phyloP scores from a whole-genome alignment of 371 early-diverging fungal species.

The Mortierella polycephala region DNA sequence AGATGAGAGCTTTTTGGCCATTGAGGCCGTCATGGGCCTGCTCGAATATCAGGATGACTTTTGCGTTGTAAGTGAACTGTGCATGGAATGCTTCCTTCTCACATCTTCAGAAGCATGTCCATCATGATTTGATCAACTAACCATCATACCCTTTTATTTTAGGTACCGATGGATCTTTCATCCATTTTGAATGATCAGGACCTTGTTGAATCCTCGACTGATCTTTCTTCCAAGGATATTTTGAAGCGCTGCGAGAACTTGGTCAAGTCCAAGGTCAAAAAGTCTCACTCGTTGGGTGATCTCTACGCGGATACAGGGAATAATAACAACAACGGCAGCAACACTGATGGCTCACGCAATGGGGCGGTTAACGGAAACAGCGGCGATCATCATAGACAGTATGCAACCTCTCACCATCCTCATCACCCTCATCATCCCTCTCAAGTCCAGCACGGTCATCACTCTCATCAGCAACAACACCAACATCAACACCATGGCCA shows the following conservation, averaged over 20 bases:
- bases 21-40: conserved; percentile 80
- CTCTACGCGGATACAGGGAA: conserved; percentile 29
- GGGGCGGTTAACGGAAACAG: conserved; percentile 5
- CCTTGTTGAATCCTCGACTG: conserved; percentile 65
- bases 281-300: conserved; percentile 51
- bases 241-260: conserved; percentile 72
- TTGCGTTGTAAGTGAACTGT: conserved; percentile 65
- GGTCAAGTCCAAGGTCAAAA: conserved; percentile 58
- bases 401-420: background rate
- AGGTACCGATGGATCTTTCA: conserved; percentile 77
- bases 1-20: conserved; percentile 79
- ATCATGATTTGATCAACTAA: no score
- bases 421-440: conserved; percentile 1
- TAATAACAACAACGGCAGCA: conserved; percentile 6
- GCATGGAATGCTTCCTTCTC: no score
- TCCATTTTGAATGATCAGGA: conserved; percentile 69
- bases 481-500: background rate
- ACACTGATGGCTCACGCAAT: conserved; percentile 2
- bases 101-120: no score
- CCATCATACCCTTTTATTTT: background rate
- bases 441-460: conserved; percentile 1
- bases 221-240: conserved; percentile 70
- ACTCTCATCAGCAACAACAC: conserved; percentile 3
- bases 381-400: conserved; percentile 3
- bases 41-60: conserved; percentile 80